Percentiles rank a stretch among this genome's conserved stretches.
Conservation (phyloP, 352 stramenopile species). For the Sclerospora graminicola region DNA sequence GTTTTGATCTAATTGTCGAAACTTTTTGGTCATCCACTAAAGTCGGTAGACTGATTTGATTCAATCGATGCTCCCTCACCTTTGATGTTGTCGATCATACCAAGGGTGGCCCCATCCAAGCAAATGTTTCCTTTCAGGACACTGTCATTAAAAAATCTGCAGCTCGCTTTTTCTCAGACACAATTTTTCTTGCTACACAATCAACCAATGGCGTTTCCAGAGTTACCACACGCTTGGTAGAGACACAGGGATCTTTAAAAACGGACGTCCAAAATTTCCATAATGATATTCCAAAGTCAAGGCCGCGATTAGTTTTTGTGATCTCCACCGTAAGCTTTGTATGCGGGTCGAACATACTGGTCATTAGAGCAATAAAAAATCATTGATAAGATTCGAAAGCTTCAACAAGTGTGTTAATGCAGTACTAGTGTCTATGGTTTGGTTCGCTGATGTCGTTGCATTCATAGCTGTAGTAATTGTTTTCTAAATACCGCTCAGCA, state of each 20-base stretch:
- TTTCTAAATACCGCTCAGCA: constrained; percentile 32
- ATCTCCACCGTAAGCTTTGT: constrained; percentile 10
- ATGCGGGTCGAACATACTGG: constrained; percentile 29
- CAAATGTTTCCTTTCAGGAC: constrained; percentile 31
- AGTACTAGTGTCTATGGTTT: constrained; percentile 19
- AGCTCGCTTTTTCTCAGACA: constrained; percentile 46
- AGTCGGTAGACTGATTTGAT: constrained; percentile 57
- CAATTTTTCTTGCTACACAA: constrained; percentile 35
- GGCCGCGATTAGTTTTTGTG: constrained; percentile 38
- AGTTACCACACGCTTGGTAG: constrained; percentile 42
- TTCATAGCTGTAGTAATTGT: constrained; percentile 20
- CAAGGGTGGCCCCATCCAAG: constrained; percentile 38
- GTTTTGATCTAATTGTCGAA: constrained; percentile 42
- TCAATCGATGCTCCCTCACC: constrained; percentile 33
- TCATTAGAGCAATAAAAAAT: constrained; percentile 53
- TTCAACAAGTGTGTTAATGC: constrained; percentile 37
- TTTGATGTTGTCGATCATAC: constrained; percentile 45
- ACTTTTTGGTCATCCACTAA: constrained; percentile 48
- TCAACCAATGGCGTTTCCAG: constrained; percentile 40
- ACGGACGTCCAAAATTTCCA: constrained; percentile 59
- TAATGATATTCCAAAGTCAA: constrained; percentile 64
- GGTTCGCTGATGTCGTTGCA: constrained; percentile 18
- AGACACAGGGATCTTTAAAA: constrained; percentile 34
- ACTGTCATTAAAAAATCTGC: constrained; percentile 60
- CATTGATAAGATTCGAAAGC: constrained; percentile 56